Conservation (phyloP, 768 basidiomycete genomes). For the Russula ochroleuca region DNA sequence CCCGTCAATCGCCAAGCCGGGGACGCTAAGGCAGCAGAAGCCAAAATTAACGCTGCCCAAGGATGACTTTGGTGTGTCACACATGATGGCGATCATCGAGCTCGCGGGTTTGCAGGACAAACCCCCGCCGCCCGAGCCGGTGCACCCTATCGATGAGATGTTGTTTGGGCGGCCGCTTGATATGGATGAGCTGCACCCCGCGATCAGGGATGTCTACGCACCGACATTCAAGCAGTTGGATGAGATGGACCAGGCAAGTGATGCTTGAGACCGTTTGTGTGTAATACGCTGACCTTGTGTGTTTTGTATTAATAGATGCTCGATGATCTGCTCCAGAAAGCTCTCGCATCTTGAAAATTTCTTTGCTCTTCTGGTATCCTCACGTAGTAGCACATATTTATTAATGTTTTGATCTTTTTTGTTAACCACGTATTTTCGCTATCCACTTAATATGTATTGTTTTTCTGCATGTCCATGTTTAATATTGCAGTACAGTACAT, state of each 20-base stretch:
- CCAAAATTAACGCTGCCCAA: conserved; percentile 50
- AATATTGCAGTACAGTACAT: background rate
- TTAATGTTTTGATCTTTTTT: conserved; percentile 2
- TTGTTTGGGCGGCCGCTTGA: conserved; percentile 66
- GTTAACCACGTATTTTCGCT: conserved; percentile 10
- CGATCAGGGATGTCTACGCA: conserved; percentile 65
- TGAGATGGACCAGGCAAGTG: conserved; percentile 70
- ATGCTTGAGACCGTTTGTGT: background rate
- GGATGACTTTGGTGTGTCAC: conserved; percentile 81
- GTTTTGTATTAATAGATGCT: conserved; percentile 31
- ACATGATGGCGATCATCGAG: conserved; percentile 88
- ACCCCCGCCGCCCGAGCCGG: conserved; percentile 36
- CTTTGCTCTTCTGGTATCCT: conserved; percentile 1
- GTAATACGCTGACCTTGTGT: background rate
- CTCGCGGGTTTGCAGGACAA: conserved; percentile 43
- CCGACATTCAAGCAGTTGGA: conserved; percentile 68
- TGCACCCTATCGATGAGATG: conserved; percentile 67
- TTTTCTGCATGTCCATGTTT: conserved; percentile 6
- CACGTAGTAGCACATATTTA: conserved; percentile 13
- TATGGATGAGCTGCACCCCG: conserved; percentile 61
- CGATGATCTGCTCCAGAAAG: conserved; percentile 30
- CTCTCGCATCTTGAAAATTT: conserved; percentile 11
- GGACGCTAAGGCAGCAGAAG: conserved; percentile 40
- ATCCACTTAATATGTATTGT: conserved; percentile 18
- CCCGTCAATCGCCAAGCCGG: conserved; percentile 25